Percentiles rank a stretch among this genome's conserved stretches.
These are phyloP conservation scores for Suillus subluteus DNA, from an alignment of 768 basidiomycete genomes.

Conservation along the genomic window DNA sequence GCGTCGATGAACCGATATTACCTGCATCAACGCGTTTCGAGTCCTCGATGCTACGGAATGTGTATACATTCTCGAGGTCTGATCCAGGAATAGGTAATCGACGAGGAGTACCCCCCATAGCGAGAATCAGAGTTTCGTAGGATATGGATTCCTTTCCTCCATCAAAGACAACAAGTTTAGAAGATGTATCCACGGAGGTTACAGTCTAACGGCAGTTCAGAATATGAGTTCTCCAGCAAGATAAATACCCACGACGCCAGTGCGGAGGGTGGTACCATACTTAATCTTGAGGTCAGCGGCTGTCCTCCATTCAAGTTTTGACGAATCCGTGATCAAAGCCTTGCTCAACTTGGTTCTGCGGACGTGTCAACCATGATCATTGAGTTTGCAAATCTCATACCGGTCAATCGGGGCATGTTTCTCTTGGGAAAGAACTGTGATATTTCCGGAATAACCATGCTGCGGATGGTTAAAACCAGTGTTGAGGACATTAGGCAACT, in stretches of 20 bases:
- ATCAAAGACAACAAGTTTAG: conserved; percentile 66
- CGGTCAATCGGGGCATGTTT: conserved; percentile 83
- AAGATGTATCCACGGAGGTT: conserved; percentile 64
- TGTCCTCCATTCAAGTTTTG: conserved; percentile 76
- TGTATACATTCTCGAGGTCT: conserved; percentile 76
- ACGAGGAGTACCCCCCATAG: conserved; percentile 74
- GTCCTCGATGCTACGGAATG: conserved; percentile 72
- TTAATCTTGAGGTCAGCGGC: conserved; percentile 78
- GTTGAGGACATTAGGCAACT: neutral
- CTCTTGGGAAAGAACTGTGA: conserved; percentile 83
- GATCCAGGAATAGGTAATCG: conserved; percentile 77
- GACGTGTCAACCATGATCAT: conserved; percentile 10
- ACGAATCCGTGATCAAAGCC: conserved; percentile 73
- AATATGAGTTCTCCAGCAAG: conserved; percentile 9
- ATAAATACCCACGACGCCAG: conserved; percentile 50
- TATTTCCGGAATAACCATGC: conserved; percentile 78
- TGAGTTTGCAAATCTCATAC: conserved; percentile 34
- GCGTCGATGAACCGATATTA: conserved; percentile 31
- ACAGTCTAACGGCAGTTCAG: conserved; percentile 51
- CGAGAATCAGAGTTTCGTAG: conserved; percentile 82
- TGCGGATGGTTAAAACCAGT: conserved; percentile 31
- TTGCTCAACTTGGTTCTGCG: conserved; percentile 87
- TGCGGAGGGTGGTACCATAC: conserved; percentile 67
- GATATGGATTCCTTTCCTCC: conserved; percentile 57
- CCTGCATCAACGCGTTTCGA: conserved; percentile 73